These are phyloP conservation scores for Skeletonema menzelii DNA, from an alignment of 108 stramenopile species.

Conservation along the genomic window DNA sequence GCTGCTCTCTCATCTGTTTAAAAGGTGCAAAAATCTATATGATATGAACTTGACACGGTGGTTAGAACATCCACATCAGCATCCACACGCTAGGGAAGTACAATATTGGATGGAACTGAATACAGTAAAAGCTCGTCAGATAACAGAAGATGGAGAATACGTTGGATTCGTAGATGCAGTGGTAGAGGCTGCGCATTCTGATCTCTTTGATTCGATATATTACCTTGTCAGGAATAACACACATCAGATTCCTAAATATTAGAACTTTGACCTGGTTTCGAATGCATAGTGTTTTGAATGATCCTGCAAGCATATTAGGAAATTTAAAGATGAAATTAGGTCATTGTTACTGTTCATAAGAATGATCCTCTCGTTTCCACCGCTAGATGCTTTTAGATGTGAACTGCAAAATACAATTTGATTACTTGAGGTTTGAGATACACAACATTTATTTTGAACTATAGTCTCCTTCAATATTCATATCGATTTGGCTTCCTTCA, in stretches of 20 bases:
- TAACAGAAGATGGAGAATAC: neutral
- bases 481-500: too few species aligned
- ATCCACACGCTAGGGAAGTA: neutral
- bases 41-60: conserved; percentile 4
- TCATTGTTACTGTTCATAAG: too few species aligned
- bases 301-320: too few species aligned
- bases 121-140: neutral
- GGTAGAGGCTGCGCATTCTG: neutral
- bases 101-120: neutral
- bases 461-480: too few species aligned
- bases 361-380: too few species aligned
- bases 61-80: conserved; percentile 1
- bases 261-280: neutral
- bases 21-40: neutral
- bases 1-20: neutral
- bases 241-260: neutral
- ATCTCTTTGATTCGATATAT: neutral
- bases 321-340: too few species aligned
- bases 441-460: too few species aligned
- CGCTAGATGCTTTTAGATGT: too few species aligned
- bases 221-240: neutral
- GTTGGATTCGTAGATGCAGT: neutral
- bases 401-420: too few species aligned
- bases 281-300: neutral
- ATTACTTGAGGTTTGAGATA: too few species aligned